Evolutionary conservation across 495 filamentous ascomycete species (phyloP), one percentile per base, ranked within the genome.

Genomic region (Annulohypoxylon stygium): DNA sequence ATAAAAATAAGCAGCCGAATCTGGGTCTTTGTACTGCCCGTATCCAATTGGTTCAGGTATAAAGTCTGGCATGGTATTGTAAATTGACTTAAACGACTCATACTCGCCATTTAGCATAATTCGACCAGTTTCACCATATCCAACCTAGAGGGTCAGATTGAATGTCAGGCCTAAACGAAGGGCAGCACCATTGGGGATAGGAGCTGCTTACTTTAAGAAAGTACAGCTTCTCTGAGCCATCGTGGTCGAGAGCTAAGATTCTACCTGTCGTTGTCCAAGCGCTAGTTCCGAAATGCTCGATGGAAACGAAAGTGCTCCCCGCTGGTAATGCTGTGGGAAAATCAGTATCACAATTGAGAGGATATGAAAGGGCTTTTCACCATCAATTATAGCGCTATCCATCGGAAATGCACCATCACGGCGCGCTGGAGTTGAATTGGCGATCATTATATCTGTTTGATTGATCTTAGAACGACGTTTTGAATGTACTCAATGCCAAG

Each of bases 141-240:
- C 51, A 12, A 55, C 33, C 51, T 55, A 34, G 14, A 20, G 11
- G 26, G 51, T 0, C 30, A 7, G 18, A 55, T 12, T 55, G 3
- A 33, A 34, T 33, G 51, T 34, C 25, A 55, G 51, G 12, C 51
- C 14, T 34, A 2, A 30, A 55, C 2, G 23, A 34, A 6, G 16
- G 25, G 7, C 14, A 1, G 25, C 9, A 12, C 16, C 25, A 4
- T 33, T 55, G 4, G 51, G 25, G 33, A 34, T 34, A 33, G 1
- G 23, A 14, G 2, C 2, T 1, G n/a, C 25, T 55, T 33, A 55
- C 51, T n/a, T 55, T 55, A 2, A 55, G 23, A 20, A 55, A 55
- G 51, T 55, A 55, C n/a, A 14, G 3, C 51, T 55, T 55, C 25
- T 55, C 23, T 55, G 25, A 30, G n/a, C 51, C 51, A 34, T 55